These are phyloP conservation scores for Myxozyma kluyveri DNA, from an alignment of 805 yeast species.

Conservation along the genomic window DNA sequence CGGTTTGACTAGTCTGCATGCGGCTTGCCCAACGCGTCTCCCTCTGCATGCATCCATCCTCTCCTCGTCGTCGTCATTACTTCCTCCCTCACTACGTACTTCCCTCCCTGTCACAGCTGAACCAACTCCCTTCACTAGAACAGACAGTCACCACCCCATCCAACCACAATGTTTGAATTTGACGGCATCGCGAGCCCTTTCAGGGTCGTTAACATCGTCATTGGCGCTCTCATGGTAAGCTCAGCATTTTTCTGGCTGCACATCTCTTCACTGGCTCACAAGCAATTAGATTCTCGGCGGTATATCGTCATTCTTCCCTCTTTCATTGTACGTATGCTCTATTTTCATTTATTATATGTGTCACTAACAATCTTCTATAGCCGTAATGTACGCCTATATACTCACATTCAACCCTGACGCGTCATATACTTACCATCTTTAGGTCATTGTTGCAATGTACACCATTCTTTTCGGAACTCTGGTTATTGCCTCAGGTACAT, in stretches of 20 bases:
- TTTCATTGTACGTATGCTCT: slow-evolving; percentile 19
- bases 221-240: slow-evolving; percentile 35
- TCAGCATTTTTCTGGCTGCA: background rate
- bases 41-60: no score
- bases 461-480: slow-evolving; percentile 37
- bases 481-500: slow-evolving; percentile 24
- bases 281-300: slow-evolving; percentile 26
- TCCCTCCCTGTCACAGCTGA: no score
- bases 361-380: background rate
- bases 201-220: slow-evolving; percentile 37
- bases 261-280: background rate
- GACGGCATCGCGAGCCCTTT: slow-evolving; percentile 36
- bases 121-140: no score
- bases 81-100: no score
- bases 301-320: slow-evolving; percentile 23
- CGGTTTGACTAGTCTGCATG: no score
- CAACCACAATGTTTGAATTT: slow-evolving; percentile 19
- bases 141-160: no score
- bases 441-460: slow-evolving; percentile 36
- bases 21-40: no score
- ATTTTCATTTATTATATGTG: background rate
- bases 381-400: background rate
- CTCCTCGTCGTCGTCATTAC: no score
- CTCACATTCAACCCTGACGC: slow-evolving; percentile 1
- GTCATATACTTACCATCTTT: background rate